These are phyloP conservation scores for Teratosphaeriaceae sp. DNA, from an alignment of 2,329 filamentous ascomycete species.

Conservation along the genomic window DNA sequence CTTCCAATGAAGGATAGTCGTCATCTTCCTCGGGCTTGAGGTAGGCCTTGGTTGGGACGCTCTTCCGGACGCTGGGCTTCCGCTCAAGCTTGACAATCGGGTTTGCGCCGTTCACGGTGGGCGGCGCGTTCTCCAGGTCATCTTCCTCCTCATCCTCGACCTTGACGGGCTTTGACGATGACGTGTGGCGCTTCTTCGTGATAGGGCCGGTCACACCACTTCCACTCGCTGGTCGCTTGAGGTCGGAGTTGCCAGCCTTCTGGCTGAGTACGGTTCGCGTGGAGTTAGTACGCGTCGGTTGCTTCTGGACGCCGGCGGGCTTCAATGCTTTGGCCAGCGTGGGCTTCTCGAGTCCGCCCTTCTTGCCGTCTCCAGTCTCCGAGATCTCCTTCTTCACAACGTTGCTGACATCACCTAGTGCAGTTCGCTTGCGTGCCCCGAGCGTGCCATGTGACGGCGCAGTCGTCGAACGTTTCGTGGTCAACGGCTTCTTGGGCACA, in stretches of 20 bases:
- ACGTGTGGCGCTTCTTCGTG: constrained; percentile 62
- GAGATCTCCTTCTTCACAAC: constrained; percentile 68
- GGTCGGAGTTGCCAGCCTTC: constrained; percentile 68
- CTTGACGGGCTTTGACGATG: constrained; percentile 42
- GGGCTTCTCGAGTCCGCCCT: constrained; percentile 44
- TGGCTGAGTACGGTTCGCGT: constrained; percentile 56
- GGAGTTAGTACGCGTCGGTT: constrained; percentile 42
- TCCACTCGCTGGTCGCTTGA: constrained; percentile 68
- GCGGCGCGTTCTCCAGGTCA: constrained; percentile 59
- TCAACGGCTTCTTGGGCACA: constrained; percentile 43
- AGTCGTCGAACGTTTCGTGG: constrained; percentile 39
- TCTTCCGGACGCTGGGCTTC: constrained; percentile 34
- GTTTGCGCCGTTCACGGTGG: constrained; percentile 45
- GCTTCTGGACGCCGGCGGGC: constrained; percentile 75
- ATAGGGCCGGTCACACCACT: constrained; percentile 58
- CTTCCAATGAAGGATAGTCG: constrained; percentile 28
- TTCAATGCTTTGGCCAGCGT: constrained; percentile 72
- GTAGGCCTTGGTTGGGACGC: constrained; percentile 25
- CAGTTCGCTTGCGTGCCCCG: constrained; percentile 60
- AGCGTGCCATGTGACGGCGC: constrained; percentile 41
- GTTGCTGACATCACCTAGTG: constrained; percentile 93
- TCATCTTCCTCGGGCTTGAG: constrained; percentile 24
- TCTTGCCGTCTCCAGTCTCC: constrained; percentile 55
- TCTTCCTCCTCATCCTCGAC: constrained; percentile 55
- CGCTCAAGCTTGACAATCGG: constrained; percentile 37